phyloP scores from a whole-genome alignment of 179 eudicot species.

The Sideroxylon spinosum region DNA sequence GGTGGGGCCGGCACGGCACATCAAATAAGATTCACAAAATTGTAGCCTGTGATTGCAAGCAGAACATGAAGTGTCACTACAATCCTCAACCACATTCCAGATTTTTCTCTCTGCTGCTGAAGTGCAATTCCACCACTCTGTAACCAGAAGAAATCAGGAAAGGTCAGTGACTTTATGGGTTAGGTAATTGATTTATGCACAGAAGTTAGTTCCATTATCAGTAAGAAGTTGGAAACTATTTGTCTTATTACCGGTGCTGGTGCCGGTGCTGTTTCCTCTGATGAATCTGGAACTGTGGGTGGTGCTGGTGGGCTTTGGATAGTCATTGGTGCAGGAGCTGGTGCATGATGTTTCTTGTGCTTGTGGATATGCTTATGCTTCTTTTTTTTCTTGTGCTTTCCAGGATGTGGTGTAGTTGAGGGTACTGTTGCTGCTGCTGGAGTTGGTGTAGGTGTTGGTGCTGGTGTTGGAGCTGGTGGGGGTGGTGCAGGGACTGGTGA shows the following conservation, averaged over 20 bases:
- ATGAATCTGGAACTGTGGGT: constrained; percentile 34
- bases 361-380: constrained; percentile 70
- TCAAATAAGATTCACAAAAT: constrained; percentile 11
- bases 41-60: constrained; percentile 29
- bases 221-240: not conserved
- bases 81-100: constrained; percentile 30
- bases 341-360: constrained; percentile 65
- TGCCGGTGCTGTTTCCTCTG: constrained; percentile 54
- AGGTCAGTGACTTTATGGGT: constrained; percentile 6
- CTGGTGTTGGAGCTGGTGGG: constrained; percentile 28
- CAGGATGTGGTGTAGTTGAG: constrained; percentile 27
- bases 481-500: constrained; percentile 34
- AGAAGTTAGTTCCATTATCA: not conserved
- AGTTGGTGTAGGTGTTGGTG: constrained; percentile 36
- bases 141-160: constrained; percentile 17
- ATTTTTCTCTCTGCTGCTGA: constrained; percentile 31
- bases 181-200: constrained; percentile 12
- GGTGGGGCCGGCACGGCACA: too few relatives aligned
- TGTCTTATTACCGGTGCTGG: constrained; percentile 55
- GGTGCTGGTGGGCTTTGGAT: constrained; percentile 73
- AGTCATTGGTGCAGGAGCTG: constrained; percentile 65
- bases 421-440: constrained; percentile 25
- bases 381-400: constrained; percentile 54
- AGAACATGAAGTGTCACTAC: constrained; percentile 38
- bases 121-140: constrained; percentile 57